phyloP scores from a whole-genome alignment of 176 grass and related monocot genomes.

The Alopecurus myosuroides region DNA sequence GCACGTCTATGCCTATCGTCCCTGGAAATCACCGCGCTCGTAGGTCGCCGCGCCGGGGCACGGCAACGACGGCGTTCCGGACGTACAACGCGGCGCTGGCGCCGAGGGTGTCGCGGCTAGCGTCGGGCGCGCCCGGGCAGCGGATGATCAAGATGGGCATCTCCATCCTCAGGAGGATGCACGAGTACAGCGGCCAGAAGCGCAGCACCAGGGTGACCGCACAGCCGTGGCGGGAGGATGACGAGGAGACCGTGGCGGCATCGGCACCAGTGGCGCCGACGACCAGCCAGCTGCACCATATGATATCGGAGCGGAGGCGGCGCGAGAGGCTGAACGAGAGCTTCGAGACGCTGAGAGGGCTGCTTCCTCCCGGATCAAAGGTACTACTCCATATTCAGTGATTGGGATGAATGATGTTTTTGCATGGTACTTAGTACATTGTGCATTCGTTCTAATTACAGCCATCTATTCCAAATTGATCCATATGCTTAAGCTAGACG shows the following conservation, averaged over 20 bases:
- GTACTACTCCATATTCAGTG: conserved; percentile 32
- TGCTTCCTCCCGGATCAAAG: conserved; percentile 65
- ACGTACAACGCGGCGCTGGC: conserved; percentile 47
- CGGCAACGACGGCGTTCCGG: conserved; percentile 34
- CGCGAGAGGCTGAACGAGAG: conserved; percentile 75
- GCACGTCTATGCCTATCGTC: neutral
- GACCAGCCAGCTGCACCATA: conserved; percentile 71
- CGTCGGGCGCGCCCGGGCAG: conserved; percentile 21
- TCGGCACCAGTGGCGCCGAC: neutral
- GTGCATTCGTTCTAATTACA: neutral
- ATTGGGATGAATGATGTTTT: too few species aligned
- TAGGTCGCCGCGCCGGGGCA: neutral
- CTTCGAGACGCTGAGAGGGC: conserved; percentile 46
- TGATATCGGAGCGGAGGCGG: conserved; percentile 65
- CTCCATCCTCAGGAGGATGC: conserved; percentile 35
- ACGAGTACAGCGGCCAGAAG: conserved; percentile 17
- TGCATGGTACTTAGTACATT: neutral
- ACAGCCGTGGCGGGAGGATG: neutral
- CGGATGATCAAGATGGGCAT: conserved; percentile 67
- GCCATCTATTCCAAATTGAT: neutral
- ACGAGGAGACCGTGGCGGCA: neutral
- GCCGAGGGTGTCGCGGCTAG: neutral
- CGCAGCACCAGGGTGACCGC: neutral
- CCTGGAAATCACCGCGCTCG: neutral
- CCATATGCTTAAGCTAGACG: neutral